phyloP scores from a whole-genome alignment of 1,284 basidiomycete species.

The Ganoderma multipileum region DNA sequence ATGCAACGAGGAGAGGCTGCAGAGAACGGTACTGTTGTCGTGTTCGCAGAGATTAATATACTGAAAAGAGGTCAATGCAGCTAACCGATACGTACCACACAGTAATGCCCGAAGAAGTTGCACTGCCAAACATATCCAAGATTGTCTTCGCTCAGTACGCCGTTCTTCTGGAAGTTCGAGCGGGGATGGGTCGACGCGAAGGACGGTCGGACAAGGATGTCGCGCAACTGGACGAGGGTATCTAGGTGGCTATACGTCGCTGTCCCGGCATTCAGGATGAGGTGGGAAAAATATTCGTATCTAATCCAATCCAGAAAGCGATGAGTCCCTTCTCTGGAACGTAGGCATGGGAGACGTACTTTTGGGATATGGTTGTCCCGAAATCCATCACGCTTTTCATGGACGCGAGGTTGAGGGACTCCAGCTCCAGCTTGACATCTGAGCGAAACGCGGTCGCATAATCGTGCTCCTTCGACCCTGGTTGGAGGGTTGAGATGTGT shows the following conservation, averaged over 20 bases:
- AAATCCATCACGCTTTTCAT: conserved; percentile 72
- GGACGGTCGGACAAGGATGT: conserved; percentile 58
- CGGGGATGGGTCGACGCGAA: conserved; percentile 61
- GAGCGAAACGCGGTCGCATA: conserved; percentile 65
- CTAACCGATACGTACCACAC: conserved; percentile 66
- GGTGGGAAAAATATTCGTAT: conserved; percentile 83
- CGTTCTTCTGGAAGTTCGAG: conserved; percentile 70
- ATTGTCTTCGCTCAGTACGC: conserved; percentile 71
- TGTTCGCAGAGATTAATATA: too few relatives aligned
- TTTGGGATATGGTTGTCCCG: conserved; percentile 58
- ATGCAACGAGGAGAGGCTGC: conserved; percentile 54
- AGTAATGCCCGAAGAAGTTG: conserved; percentile 86
- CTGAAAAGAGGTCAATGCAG: not conserved
- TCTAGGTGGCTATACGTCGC: conserved; percentile 67
- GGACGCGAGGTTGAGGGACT: conserved; percentile 72
- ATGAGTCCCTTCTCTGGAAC: not conserved
- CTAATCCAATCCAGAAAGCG: conserved; percentile 50
- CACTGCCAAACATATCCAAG: conserved; percentile 87
- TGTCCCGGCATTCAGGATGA: conserved; percentile 86
- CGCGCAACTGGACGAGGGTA: conserved; percentile 53
- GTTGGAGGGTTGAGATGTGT: conserved; percentile 49
- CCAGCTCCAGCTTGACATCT: conserved; percentile 67
- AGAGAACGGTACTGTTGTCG: conserved; percentile 61
- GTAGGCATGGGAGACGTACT: conserved; percentile 48
- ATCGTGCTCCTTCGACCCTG: conserved; percentile 48